These are phyloP conservation scores for Fusarium longipes DNA, from an alignment of 2,329 filamentous ascomycete genomes.

Conservation along the genomic window DNA sequence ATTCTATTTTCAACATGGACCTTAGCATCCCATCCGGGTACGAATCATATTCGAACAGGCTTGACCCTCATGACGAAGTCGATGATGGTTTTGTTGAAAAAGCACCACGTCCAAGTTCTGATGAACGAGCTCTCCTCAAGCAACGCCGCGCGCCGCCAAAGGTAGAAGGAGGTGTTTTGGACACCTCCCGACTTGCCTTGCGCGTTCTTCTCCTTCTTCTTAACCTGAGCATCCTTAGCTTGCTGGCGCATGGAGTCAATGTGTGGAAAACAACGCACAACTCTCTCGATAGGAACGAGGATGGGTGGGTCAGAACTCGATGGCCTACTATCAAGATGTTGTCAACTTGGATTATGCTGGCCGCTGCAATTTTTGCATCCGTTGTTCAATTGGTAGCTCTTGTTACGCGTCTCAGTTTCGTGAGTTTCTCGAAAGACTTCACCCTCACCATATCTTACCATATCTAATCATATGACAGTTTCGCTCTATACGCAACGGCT, in stretches of 20 bases:
- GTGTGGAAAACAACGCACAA: constrained; percentile 17
- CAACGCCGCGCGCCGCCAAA: background rate
- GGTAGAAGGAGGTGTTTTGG: background rate
- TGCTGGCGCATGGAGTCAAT: background rate
- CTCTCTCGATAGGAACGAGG: constrained; percentile 16
- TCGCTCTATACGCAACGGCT: background rate
- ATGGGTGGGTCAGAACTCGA: constrained; percentile 13
- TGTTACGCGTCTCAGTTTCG: background rate
- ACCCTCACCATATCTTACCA: fast-evolving
- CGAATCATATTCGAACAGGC: constrained; percentile 17
- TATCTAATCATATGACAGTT: background rate
- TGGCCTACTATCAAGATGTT: constrained; percentile 14
- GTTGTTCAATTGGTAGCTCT: background rate
- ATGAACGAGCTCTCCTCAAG: constrained; percentile 1
- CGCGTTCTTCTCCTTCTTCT: constrained; percentile 2
- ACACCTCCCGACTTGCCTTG: background rate
- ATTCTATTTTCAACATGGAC: background rate
- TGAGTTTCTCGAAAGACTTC: background rate
- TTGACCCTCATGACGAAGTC: constrained; percentile 15
- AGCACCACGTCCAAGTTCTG: background rate
- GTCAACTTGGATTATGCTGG: constrained; percentile 17
- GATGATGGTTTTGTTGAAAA: background rate
- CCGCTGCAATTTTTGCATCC: background rate
- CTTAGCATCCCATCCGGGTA: constrained; percentile 8
- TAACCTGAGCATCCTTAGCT: constrained; percentile 7